Evolutionary conservation across 225 moss, liverwort and hornwort species (phyloP), one percentile per base, ranked within the genome.

Genomic region (Antitrichia curtipendula): DNA sequence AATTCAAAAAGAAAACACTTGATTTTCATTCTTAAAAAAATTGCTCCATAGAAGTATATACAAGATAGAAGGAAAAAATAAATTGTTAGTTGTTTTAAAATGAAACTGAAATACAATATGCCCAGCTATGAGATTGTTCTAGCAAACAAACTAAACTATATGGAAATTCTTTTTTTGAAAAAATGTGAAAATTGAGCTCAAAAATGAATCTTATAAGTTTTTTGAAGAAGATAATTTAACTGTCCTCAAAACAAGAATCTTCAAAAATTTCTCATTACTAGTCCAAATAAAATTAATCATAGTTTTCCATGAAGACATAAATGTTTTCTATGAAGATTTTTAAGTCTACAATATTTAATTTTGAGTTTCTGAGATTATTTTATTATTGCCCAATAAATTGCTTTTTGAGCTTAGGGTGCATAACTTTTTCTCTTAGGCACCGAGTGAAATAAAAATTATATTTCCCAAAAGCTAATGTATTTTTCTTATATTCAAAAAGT

Each of bases 401-500:
- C 0, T 75, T 75, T 53, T 75, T 53, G 8, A 9, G 6, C 34
- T 13, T 34, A 5, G 3, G 3, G 2, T 34, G 2, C 3, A 14
- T 34, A 34, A 52, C 1, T 5, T 36, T 53, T 36, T 36, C 2
- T 34, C 2, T 8, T 0, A 14, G 0, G 1, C 1, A 53, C 1
- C 0, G 0, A 9, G 3, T 75, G 13, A 22, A 34, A 53, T 34
- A 23, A 34, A 52, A 53, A 13, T 52, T 2, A 8, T 34, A 27
- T 53, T 36, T 0, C 1, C 0, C 3, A 1, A 75, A 52, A 22
- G 13, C 2, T 34, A 12, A 20, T 12, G 20, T 75, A 1, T 50
- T 49, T 45, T n/a, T 34, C 2, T 2, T 3, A 32, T 31, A 11
- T 50, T 13, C 2, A 32, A 20, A 32, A 43, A 28, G 1, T 3